Percentiles rank a stretch among this genome's conserved stretches.
These are phyloP conservation scores for Termitomyces sp. DNA, from an alignment of 768 basidiomycete species.

Conservation along the genomic window DNA sequence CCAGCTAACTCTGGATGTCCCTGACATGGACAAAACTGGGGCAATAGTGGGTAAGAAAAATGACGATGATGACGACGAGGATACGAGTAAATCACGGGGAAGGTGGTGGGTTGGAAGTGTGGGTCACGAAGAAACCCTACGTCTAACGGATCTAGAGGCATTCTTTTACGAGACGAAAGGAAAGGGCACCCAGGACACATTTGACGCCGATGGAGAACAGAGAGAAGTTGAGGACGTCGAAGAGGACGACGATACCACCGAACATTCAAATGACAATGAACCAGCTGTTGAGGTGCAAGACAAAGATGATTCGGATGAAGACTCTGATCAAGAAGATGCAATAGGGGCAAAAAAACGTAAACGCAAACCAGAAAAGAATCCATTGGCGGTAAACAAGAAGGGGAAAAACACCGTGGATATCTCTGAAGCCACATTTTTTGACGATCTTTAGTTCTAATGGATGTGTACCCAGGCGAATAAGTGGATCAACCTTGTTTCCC, in stretches of 20 bases:
- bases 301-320: constrained; percentile 18
- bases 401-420: constrained; percentile 53
- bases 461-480: not conserved
- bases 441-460: constrained; percentile 41
- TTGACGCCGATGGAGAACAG: constrained; percentile 16
- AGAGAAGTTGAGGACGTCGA: constrained; percentile 30
- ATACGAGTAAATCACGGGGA: constrained; percentile 12
- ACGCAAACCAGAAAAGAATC: constrained; percentile 48
- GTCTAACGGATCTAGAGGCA: constrained; percentile 78
- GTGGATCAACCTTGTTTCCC: not conserved
- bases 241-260: constrained; percentile 19
- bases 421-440: constrained; percentile 59
- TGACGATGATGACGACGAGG: constrained; percentile 17
- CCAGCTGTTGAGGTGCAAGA: constrained; percentile 21
- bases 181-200: not conserved
- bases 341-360: constrained; percentile 48
- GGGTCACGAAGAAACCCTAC: constrained; percentile 83
- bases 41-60: constrained; percentile 4
- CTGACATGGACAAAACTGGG: constrained; percentile 4
- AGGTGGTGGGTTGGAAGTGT: constrained; percentile 90
- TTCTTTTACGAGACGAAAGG: constrained; percentile 44
- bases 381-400: constrained; percentile 45
- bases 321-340: constrained; percentile 18
- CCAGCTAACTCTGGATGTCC: constrained; percentile 26
- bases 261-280: constrained; percentile 18